These are phyloP conservation scores for Leccinellum rugosiceps DNA, from an alignment of 768 basidiomycete genomes.

Conservation along the genomic window DNA sequence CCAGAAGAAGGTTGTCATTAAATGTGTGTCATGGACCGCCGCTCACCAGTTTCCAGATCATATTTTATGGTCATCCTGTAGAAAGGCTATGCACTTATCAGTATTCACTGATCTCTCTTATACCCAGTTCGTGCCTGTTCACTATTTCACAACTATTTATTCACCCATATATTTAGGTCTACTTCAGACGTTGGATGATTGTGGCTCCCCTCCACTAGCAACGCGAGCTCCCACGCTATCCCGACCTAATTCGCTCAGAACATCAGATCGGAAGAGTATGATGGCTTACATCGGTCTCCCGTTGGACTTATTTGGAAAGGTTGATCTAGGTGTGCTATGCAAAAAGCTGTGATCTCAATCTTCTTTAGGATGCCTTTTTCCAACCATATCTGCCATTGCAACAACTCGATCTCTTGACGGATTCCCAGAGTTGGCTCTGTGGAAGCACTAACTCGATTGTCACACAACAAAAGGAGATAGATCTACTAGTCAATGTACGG, in stretches of 20 bases:
- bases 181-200: conserved; percentile 86
- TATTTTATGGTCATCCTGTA: conserved; percentile 96
- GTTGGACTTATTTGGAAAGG: conserved; percentile 89
- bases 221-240: conserved; percentile 57
- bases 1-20: conserved; percentile 72
- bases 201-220: conserved; percentile 80
- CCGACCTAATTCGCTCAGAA: conserved; percentile 75
- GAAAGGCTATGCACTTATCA: conserved; percentile 96
- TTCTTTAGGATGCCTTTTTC: conserved; percentile 81
- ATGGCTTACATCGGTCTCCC: conserved; percentile 92
- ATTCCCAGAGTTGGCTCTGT: conserved; percentile 82
- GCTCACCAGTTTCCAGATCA: conserved; percentile 53
- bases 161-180: conserved; percentile 50
- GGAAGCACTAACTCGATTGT: conserved; percentile 97
- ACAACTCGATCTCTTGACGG: conserved; percentile 84
- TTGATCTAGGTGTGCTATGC: conserved; percentile 24
- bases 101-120: conserved; percentile 91
- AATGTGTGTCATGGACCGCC: conserved; percentile 1
- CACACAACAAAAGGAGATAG: conserved; percentile 88
- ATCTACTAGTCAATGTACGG: conserved; percentile 81
- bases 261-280: conserved; percentile 89
- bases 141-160: not conserved
- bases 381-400: conserved; percentile 97
- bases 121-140: conserved; percentile 61
- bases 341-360: not conserved